Conservation (phyloP, 2,329 filamentous ascomycete species). For the Aspergillus pseudonomiae region DNA sequence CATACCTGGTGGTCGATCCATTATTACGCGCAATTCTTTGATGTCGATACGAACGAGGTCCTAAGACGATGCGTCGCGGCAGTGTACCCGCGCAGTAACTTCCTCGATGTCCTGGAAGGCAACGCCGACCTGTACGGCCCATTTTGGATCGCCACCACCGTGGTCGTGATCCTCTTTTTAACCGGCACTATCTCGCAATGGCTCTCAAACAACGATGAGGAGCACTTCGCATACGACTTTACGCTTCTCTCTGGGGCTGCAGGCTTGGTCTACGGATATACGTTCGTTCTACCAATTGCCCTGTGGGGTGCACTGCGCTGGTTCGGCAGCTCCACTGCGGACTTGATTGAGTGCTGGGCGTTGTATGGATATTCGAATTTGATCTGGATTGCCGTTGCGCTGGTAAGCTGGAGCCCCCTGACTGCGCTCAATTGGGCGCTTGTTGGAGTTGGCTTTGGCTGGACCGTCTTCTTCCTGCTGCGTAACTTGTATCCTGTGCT, state of each 20-base stretch:
- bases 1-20: slow-evolving; percentile 88
- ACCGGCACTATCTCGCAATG: slow-evolving; percentile 95
- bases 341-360: slow-evolving; percentile 92
- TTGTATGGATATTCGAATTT: slow-evolving; percentile 96
- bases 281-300: slow-evolving; percentile 77
- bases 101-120: slow-evolving; percentile 94
- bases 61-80: slow-evolving; percentile 83
- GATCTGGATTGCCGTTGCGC: slow-evolving; percentile 93
- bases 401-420: slow-evolving; percentile 87
- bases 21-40: slow-evolving; percentile 98
- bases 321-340: slow-evolving; percentile 92
- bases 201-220: slow-evolving; percentile 66
- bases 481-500: slow-evolving; percentile 89
- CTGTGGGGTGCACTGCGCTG: slow-evolving; percentile 90
- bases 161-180: slow-evolving; percentile 91
- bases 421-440: slow-evolving; percentile 91
- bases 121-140: slow-evolving; percentile 97
- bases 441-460: slow-evolving; percentile 80
- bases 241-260: slow-evolving; percentile 84
- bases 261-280: slow-evolving; percentile 94
- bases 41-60: slow-evolving; percentile 92
- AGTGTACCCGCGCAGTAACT: slow-evolving; percentile 89
- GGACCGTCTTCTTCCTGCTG: slow-evolving; percentile 81
- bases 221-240: slow-evolving; percentile 90
- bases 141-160: slow-evolving; percentile 98